Percentiles rank a stretch among this genome's conserved stretches.
These are phyloP conservation scores for Aspergillus neotritici DNA, from an alignment of 2,329 filamentous ascomycete genomes.

Conservation along the genomic window DNA sequence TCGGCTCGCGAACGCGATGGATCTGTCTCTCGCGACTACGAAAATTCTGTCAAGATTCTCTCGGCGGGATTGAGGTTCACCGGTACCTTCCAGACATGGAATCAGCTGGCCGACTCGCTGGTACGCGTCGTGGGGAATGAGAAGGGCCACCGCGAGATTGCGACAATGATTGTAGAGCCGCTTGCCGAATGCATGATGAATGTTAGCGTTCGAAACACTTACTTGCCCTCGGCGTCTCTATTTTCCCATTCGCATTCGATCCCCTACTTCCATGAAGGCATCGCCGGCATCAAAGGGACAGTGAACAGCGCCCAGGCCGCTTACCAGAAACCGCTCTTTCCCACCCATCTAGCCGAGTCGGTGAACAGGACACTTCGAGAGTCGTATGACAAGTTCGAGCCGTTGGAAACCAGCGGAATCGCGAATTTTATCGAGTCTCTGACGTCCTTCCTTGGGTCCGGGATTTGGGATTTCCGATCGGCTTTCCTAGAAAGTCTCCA, in stretches of 20 bases:
- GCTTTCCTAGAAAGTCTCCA: slow-evolving; percentile 58
- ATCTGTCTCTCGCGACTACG: slow-evolving; percentile 61
- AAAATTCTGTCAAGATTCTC: slow-evolving; percentile 63
- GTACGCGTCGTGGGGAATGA: slow-evolving; percentile 55
- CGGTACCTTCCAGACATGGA: slow-evolving; percentile 34
- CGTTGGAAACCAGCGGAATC: slow-evolving; percentile 36
- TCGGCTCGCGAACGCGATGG: slow-evolving; percentile 42
- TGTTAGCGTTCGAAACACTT: slow-evolving; percentile 22
- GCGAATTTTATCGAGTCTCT: slow-evolving; percentile 51
- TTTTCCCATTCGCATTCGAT: slow-evolving; percentile 34
- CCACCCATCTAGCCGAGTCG: slow-evolving; percentile 59
- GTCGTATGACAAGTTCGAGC: slow-evolving; percentile 48
- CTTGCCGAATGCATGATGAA: slow-evolving; percentile 52
- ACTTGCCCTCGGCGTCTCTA: slow-evolving; percentile 32
- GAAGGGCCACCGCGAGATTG: slow-evolving; percentile 61
- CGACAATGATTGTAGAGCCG: slow-evolving; percentile 64
- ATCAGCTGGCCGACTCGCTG: slow-evolving; percentile 53
- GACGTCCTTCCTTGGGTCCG: slow-evolving; percentile 48
- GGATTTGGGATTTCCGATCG: slow-evolving; percentile 47
- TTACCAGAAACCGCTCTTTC: slow-evolving; percentile 11
- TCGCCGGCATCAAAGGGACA: background rate
- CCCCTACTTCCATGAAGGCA: slow-evolving; percentile 17
- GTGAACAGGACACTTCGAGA: slow-evolving; percentile 49
- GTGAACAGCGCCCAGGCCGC: background rate
- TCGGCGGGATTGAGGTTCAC: slow-evolving; percentile 49